Percentiles rank a stretch among this genome's conserved stretches.
These are phyloP conservation scores for Annulohypoxylon nitens DNA, from an alignment of 495 filamentous ascomycete genomes.

Conservation along the genomic window DNA sequence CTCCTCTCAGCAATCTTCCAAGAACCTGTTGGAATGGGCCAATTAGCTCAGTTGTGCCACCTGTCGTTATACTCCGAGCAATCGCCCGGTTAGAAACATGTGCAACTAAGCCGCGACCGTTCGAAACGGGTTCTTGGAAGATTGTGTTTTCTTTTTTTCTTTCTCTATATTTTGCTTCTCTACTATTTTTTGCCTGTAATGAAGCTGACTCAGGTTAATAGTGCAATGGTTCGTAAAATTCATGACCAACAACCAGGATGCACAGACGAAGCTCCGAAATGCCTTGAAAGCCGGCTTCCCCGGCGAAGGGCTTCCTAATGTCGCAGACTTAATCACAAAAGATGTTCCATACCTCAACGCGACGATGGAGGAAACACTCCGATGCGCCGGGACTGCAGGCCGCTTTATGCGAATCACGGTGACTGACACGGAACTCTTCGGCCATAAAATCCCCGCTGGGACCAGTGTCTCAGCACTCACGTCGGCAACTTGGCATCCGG, in stretches of 20 bases:
- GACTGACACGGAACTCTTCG: constrained; percentile 53
- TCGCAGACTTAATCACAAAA: constrained; percentile 48
- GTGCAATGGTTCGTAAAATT: constrained; percentile 52
- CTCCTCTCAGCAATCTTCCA: too few relatives aligned
- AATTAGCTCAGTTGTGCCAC: too few relatives aligned
- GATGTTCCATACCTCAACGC: constrained; percentile 58
- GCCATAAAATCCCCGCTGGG: constrained; percentile 54
- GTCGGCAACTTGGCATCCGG: constrained; percentile 28
- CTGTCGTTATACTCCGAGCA: too few relatives aligned
- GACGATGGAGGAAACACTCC: constrained; percentile 52
- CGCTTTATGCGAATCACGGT: constrained; percentile 46
- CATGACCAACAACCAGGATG: constrained; percentile 47
- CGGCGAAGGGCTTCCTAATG: constrained; percentile 32
- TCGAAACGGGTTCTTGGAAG: too few relatives aligned
- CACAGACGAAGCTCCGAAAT: constrained; percentile 49
- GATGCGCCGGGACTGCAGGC: constrained; percentile 42
- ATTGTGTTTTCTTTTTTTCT: too few relatives aligned
- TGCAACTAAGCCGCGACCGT: too few relatives aligned
- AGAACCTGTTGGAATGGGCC: too few relatives aligned
- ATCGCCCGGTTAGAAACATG: too few relatives aligned
- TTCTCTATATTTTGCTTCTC: too few relatives aligned
- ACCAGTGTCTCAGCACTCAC: constrained; percentile 47
- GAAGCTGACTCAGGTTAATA: not conserved
- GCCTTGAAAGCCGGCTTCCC: constrained; percentile 43
- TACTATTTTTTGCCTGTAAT: not conserved